Conservation (phyloP, 495 filamentous ascomycete genomes). For the Astrocystis sublimbata region DNA sequence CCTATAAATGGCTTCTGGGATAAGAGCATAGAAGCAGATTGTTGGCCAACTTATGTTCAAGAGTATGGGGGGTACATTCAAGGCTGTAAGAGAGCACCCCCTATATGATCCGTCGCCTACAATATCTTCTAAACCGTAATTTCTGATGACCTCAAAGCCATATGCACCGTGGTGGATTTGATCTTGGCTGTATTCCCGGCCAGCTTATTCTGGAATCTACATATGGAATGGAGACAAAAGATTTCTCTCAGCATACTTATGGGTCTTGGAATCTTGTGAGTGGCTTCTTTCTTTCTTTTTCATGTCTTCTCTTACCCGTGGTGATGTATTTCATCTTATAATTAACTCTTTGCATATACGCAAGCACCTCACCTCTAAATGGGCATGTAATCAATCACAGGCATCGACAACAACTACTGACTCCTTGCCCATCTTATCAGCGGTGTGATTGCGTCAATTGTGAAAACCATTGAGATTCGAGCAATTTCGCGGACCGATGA, state of each 20-base stretch:
- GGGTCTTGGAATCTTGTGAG: constrained; percentile 12
- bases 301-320: background rate
- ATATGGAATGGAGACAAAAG: constrained; percentile 19
- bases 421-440: background rate
- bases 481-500: background rate
- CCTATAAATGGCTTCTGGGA: background rate
- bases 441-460: background rate
- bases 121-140: background rate
- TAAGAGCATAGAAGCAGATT: background rate
- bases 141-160: background rate
- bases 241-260: constrained; percentile 10
- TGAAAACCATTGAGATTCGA: background rate
- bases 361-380: too few relatives aligned
- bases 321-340: background rate
- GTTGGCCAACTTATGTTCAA: background rate
- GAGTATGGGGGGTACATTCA: background rate
- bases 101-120: background rate
- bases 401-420: background rate
- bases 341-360: too few relatives aligned
- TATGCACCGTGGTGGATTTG: background rate
- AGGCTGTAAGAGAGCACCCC: background rate
- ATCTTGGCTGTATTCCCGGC: constrained; percentile 11
- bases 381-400: too few relatives aligned
- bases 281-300: background rate
- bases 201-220: constrained; percentile 17